Evolutionary conservation across 139 green algal species (phyloP).

Genomic region (Chlamydomonas sp.): DNA sequence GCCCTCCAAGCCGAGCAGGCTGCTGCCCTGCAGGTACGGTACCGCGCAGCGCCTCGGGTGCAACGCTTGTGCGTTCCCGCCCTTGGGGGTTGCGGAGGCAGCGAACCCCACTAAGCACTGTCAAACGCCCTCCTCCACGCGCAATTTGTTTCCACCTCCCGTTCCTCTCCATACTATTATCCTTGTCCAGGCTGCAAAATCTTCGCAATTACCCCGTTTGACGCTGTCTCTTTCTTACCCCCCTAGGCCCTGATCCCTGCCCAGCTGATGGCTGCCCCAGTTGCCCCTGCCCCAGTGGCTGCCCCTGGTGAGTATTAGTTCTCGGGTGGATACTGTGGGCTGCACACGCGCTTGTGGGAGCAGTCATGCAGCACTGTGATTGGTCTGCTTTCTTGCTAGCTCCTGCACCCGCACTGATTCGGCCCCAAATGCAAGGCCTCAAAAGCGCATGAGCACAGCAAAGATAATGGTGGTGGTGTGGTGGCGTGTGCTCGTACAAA

Average conservation of each 20-base stretch:
- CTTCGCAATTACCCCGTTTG: neutral
- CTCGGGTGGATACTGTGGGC: neutral
- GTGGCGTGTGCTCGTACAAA: too few relatives aligned
- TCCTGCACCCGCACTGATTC: too few relatives aligned
- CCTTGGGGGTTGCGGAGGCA: neutral
- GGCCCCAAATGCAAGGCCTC: too few relatives aligned
- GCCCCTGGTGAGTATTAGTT: neutral
- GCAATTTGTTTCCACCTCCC: neutral
- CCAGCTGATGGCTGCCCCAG: conserved; percentile 5
- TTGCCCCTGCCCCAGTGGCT: neutral
- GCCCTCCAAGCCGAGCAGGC: conserved; percentile 65
- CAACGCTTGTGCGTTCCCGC: conserved; percentile 1
- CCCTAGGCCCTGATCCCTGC: conserved; percentile 4
- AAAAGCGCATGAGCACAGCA: too few relatives aligned
- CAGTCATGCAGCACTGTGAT: too few relatives aligned
- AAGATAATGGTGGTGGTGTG: too few relatives aligned
- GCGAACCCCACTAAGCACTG: neutral
- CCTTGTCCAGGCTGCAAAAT: neutral
- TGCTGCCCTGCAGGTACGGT: conserved; percentile 11
- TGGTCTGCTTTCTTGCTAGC: too few relatives aligned
- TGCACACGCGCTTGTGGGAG: too few relatives aligned
- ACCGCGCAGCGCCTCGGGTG: too few relatives aligned
- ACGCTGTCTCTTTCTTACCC: too few relatives aligned
- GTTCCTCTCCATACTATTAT: too few relatives aligned
- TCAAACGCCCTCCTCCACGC: neutral